Evolutionary conservation across 2,329 filamentous ascomycete genomes (phyloP).

Genomic region (Myriosclerotinia duriaeana): DNA sequence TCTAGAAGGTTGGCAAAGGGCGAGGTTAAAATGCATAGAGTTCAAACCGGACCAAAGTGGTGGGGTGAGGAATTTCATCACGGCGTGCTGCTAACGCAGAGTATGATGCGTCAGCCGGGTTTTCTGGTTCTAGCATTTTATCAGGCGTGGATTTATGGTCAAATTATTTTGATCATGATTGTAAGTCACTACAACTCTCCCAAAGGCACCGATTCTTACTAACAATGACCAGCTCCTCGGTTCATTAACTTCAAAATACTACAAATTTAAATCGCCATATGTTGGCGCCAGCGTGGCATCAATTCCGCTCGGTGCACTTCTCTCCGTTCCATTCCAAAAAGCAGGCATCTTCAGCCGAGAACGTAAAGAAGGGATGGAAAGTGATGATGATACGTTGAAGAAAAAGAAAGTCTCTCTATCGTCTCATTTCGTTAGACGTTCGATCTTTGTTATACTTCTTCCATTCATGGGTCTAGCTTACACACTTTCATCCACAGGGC

Average conservation of each 20-base stretch:
- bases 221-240: slow-evolving; percentile 55
- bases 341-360: slow-evolving; percentile 67
- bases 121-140: slow-evolving; percentile 74
- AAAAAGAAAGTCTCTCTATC: slow-evolving; percentile 62
- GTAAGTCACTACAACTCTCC: slow-evolving; percentile 45
- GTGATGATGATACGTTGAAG: slow-evolving; percentile 66
- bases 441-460: slow-evolving; percentile 64
- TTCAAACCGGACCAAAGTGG: slow-evolving; percentile 69
- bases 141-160: slow-evolving; percentile 74
- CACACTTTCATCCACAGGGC: slow-evolving; percentile 64
- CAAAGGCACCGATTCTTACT: slow-evolving; percentile 25
- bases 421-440: slow-evolving; percentile 68
- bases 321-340: slow-evolving; percentile 72
- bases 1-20: slow-evolving; percentile 64
- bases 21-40: slow-evolving; percentile 74
- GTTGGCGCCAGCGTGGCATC: slow-evolving; percentile 67
- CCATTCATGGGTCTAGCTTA: slow-evolving; percentile 68
- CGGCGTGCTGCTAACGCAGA: slow-evolving; percentile 62
- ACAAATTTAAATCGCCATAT: slow-evolving; percentile 60
- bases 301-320: slow-evolving; percentile 65
- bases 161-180: slow-evolving; percentile 70
- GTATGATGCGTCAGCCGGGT: slow-evolving; percentile 73
- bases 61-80: slow-evolving; percentile 77
- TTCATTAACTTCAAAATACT: slow-evolving; percentile 67
- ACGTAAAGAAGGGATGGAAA: slow-evolving; percentile 57